A percentile compares a stretch with the other conserved stretches of the same genome.
Evolutionary conservation across 1,284 basidiomycete species (phyloP).

Genomic region (Heterobasidion parviporum): DNA sequence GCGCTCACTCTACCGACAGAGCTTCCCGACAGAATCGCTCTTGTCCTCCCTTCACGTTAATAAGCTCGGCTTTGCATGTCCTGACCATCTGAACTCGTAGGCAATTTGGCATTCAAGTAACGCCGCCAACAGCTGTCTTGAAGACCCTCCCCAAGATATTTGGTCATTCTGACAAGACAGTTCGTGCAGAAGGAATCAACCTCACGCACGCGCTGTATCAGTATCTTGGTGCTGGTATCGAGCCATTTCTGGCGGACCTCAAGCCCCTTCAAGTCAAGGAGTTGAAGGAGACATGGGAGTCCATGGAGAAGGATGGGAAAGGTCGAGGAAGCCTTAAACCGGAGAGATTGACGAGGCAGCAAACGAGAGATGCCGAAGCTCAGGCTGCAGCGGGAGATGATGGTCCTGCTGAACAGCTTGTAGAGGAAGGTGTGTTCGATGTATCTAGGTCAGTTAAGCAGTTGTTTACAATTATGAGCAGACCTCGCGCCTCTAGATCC

Average conservation of each 20-base stretch:
- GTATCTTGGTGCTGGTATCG: slow-evolving; percentile 83
- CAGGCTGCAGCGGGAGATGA: slow-evolving; percentile 35
- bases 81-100: slow-evolving; percentile 29
- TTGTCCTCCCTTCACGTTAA: neutral
- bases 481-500: slow-evolving; percentile 64
- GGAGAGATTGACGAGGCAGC: slow-evolving; percentile 71
- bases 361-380: slow-evolving; percentile 66
- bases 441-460: neutral
- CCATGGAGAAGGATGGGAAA: slow-evolving; percentile 74
- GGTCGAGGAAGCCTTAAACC: slow-evolving; percentile 79
- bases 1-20: too few relatives aligned
- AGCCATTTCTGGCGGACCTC: slow-evolving; percentile 83
- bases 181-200: slow-evolving; percentile 84
- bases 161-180: slow-evolving; percentile 91
- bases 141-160: slow-evolving; percentile 92
- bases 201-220: slow-evolving; percentile 80
- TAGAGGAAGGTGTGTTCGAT: slow-evolving; percentile 21
- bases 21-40: neutral
- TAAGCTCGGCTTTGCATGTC: too few relatives aligned
- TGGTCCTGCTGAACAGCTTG: slow-evolving; percentile 23
- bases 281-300: slow-evolving; percentile 85
- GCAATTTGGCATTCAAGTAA: slow-evolving; percentile 73
- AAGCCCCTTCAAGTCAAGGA: slow-evolving; percentile 99
- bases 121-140: slow-evolving; percentile 74
- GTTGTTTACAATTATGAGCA: slow-evolving; percentile 13